Base-by-base conservation (phyloP, 1,284 basidiomycete species). In the Trichosporon faecale region DNA sequence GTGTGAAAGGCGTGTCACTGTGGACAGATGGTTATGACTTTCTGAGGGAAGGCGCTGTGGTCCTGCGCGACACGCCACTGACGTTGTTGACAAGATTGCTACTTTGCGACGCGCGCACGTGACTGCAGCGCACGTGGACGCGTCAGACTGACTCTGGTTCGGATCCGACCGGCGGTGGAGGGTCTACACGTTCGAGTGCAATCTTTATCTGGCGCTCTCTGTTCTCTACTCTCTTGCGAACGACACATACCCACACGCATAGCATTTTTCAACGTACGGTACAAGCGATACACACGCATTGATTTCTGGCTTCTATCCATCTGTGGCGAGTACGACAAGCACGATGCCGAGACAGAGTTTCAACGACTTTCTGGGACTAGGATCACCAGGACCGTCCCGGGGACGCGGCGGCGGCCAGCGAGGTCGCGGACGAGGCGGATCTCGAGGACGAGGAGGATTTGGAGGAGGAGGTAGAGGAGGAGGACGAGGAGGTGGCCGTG, bases 391-490 rank as follows among this genome's bases (percentile, higher is more conserved):
- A 6, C 52, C 52, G 3, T 55, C 23, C 49, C 46, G 21, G n/a
- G 31, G 27, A n/a, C 27, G 57, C 27, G 57, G 57, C 57, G 57
- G 55, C 3, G 27, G 57, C 57, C 27, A 61, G 18, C 27, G 57
- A 8, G 57, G 57, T 12, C 46, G 66, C 25, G 67, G 67, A 27
- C 31, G 73, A 61, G 74, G 74, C n/a, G 37, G 72, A 65, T 70
- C 72, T 31, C 69, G 74, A 33, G 64, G 64, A 16, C 6, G 23
- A n/a, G 44, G 61, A 18, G 25, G 21, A 18, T 29, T 25, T 27
- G 52, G 52, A 27, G 49, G 49, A 55, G 29, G 55, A 31, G 74
- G 76, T 27, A 67, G 73, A 23, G 71, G 74, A 16, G 70, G 70
- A 5, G 63, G 63, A 16, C 35, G 66, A 0, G 64, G 71, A 21